Conservation (phyloP, 2,329 filamentous ascomycete genomes). For the Alternaria solani region DNA sequence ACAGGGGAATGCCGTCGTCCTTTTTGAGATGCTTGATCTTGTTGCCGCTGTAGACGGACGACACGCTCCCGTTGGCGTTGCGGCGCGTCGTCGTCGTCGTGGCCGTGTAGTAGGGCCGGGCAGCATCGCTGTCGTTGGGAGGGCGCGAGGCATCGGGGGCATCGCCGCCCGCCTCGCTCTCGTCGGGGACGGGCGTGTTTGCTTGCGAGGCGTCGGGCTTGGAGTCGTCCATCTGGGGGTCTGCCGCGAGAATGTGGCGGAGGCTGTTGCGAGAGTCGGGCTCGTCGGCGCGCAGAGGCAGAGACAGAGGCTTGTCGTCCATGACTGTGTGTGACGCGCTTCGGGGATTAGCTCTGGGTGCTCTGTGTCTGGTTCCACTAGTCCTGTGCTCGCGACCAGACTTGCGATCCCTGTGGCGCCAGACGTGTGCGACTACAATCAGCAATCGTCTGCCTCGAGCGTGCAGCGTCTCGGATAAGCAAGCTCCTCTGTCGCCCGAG, state of each 20-base stretch:
- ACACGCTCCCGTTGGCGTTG: conserved; percentile 71
- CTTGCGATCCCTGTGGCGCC: neutral
- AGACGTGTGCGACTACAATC: neutral
- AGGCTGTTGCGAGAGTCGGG: conserved; percentile 51
- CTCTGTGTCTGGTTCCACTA: conserved; percentile 7
- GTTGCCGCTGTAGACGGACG: conserved; percentile 72
- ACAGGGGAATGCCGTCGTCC: conserved; percentile 85
- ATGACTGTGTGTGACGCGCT: conserved; percentile 4
- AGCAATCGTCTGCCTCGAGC: neutral
- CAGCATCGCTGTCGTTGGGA: conserved; percentile 35
- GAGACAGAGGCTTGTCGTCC: conserved; percentile 20
- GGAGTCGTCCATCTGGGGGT: conserved; percentile 47
- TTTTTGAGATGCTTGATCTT: conserved; percentile 89
- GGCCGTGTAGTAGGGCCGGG: conserved; percentile 55
- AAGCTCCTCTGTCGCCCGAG: conserved; percentile 10
- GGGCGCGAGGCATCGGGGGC: conserved; percentile 38
- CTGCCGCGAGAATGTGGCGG: conserved; percentile 50
- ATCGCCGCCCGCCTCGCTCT: conserved; percentile 42
- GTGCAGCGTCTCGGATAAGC: neutral
- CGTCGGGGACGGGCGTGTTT: conserved; percentile 44
- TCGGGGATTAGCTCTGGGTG: neutral
- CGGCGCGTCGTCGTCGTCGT: conserved; percentile 63
- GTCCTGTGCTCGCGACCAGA: neutral
- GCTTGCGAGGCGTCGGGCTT: conserved; percentile 39
- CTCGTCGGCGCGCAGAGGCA: conserved; percentile 41